Conservation (phyloP, 2,329 filamentous ascomycete genomes). For the Drechslerella coelobrocha region DNA sequence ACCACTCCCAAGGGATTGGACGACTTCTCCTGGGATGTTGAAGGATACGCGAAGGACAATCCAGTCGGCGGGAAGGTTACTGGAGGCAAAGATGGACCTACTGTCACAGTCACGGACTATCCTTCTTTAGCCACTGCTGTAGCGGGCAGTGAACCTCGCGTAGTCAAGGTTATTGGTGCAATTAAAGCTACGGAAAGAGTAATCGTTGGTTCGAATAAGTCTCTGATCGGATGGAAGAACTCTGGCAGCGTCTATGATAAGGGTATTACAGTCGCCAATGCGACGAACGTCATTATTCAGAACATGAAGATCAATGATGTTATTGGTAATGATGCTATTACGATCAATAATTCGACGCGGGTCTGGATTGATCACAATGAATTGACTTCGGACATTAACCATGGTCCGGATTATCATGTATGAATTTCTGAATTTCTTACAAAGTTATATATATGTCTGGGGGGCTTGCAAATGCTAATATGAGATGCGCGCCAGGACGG, state of each 20-base stretch:
- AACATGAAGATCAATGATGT: conserved; percentile 58
- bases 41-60: conserved; percentile 43
- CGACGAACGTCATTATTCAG: conserved; percentile 60
- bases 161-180: conserved; percentile 61
- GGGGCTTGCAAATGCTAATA: too few species aligned
- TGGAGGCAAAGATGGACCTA: conserved; percentile 61
- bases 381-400: conserved; percentile 59
- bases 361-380: conserved; percentile 64
- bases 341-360: conserved; percentile 60
- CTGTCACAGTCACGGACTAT: conserved; percentile 60
- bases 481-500: too few species aligned
- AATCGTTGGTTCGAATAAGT: conserved; percentile 61
- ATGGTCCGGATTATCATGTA: conserved; percentile 59
- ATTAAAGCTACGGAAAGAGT: conserved; percentile 60
- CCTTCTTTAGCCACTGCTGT: conserved; percentile 61
- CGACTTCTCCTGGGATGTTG: conserved; percentile 41
- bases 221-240: conserved; percentile 59
- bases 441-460: conserved; percentile 58
- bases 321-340: conserved; percentile 60
- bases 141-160: conserved; percentile 60
- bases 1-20: conserved; percentile 40
- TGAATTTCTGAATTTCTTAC: conserved; percentile 5
- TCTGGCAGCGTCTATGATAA: conserved; percentile 62
- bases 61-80: conserved; percentile 32
- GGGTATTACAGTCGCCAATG: conserved; percentile 60